Percentiles rank a stretch among this genome's conserved stretches.
Conservation (phyloP, 2,329 filamentous ascomycete genomes). For the Drechslerella coelobrocha region DNA sequence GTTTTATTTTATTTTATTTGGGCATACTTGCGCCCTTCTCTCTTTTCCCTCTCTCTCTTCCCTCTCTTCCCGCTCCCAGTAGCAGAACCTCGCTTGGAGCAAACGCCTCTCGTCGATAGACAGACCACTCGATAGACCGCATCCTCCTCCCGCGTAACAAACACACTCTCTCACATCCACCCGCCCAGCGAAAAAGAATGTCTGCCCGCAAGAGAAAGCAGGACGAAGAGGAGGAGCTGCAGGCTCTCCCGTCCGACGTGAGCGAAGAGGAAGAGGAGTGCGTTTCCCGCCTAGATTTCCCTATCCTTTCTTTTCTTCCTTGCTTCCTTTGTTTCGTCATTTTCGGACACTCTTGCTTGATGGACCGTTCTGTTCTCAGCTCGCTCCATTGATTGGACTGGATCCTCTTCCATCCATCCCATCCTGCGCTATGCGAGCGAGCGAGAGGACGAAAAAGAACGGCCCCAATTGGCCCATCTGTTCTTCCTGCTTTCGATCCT, state of each 20-base stretch:
- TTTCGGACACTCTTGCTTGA: neutral
- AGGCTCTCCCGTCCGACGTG: slow-evolving; percentile 53
- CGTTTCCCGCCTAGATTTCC: slow-evolving; percentile 5
- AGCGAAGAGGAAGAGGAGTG: slow-evolving; percentile 54
- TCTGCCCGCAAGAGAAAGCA: slow-evolving; percentile 54
- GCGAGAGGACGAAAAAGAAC: neutral
- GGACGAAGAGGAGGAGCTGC: slow-evolving; percentile 53
- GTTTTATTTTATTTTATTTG: too few relatives aligned
- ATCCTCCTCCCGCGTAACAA: neutral
- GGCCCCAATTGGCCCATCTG: slow-evolving; percentile 3
- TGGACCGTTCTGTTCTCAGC: neutral
- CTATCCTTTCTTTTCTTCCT: neutral
- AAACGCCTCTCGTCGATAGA: neutral
- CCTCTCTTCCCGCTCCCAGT: slow-evolving; percentile 1
- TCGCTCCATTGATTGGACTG: neutral
- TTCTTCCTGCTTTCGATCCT: neutral
- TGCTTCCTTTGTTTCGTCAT: neutral
- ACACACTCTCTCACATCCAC: neutral
- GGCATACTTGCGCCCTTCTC: neutral
- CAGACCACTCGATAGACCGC: neutral
- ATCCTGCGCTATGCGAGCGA: neutral
- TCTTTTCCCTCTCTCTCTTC: neutral
- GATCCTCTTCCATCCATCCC: slow-evolving; percentile 8
- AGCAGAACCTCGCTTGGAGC: neutral
- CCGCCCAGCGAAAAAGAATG: slow-evolving; percentile 29